phyloP scores from a whole-genome alignment of 129 eudicot species.

The Flaveria sonorensis region DNA sequence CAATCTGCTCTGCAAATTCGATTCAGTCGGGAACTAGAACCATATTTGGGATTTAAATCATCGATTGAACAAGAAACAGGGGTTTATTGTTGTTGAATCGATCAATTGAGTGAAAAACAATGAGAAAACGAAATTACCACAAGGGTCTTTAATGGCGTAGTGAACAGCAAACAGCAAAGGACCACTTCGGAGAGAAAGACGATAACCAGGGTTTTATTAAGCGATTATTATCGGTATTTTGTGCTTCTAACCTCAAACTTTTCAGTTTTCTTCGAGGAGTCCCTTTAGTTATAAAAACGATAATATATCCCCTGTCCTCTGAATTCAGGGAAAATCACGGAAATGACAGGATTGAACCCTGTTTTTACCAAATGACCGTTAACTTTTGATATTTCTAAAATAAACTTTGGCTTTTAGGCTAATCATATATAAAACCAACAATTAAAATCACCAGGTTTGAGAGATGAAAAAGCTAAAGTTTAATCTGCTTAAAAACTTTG shows the following conservation, averaged over 20 bases:
- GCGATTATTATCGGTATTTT: constrained; percentile 5
- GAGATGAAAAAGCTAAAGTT: no score
- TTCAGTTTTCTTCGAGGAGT: background rate
- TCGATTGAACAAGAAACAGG: background rate
- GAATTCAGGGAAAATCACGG: no score
- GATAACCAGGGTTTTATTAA: constrained; percentile 22
- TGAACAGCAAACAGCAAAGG: constrained; percentile 27
- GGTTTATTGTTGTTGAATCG: background rate
- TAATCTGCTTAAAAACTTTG: no score
- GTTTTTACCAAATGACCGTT: no score
- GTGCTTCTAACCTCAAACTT: constrained; percentile 2
- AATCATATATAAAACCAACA: no score
- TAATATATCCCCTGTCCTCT: background rate
- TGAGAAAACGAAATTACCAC: constrained; percentile 10
- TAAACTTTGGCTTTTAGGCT: no score
- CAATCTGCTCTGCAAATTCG: background rate
- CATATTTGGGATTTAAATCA: background rate
- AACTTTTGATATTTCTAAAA: no score
- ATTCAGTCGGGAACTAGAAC: constrained; percentile 16
- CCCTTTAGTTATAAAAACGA: constrained; percentile 4
- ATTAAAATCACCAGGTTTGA: no score
- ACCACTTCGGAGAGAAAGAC: constrained; percentile 19
- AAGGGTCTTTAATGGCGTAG: constrained; percentile 30
- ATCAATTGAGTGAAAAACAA: background rate
- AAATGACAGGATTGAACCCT: no score